phyloP scores from a whole-genome alignment of 2,329 filamentous ascomycete genomes.

The Trichoderma koningiopsis region DNA sequence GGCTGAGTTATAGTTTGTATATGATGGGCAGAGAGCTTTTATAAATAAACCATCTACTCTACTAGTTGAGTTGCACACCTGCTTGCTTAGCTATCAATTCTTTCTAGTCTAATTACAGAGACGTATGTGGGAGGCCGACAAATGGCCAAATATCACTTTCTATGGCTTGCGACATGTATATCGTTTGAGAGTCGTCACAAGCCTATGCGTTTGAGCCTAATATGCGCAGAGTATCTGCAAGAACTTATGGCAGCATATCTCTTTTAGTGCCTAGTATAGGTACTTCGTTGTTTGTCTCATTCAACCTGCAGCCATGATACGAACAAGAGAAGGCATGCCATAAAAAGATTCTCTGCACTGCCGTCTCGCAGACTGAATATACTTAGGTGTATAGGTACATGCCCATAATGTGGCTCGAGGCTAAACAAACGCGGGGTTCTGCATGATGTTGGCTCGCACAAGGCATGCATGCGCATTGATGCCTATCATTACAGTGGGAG shows the following conservation, averaged over 20 bases:
- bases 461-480: not conserved
- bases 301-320: too few species aligned
- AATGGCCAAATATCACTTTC: not conserved
- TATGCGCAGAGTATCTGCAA: not conserved
- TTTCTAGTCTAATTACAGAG: not conserved
- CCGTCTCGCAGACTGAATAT: too few species aligned
- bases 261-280: too few species aligned
- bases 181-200: not conserved
- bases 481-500: not conserved
- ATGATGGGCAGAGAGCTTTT: not conserved
- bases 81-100: not conserved
- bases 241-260: too few species aligned
- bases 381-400: too few species aligned
- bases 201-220: not conserved
- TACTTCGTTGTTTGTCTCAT: too few species aligned
- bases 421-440: not conserved
- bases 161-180: not conserved
- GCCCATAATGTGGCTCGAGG: not conserved
- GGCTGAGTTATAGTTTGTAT: not conserved
- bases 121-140: not conserved
- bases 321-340: too few species aligned
- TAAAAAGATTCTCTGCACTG: too few species aligned
- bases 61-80: not conserved
- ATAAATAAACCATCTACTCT: not conserved
- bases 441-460: not conserved